Evolutionary conservation across 2,329 filamentous ascomycete species (phyloP), one percentile per base, ranked within the genome.

Genomic region (Curvularia lunata): DNA sequence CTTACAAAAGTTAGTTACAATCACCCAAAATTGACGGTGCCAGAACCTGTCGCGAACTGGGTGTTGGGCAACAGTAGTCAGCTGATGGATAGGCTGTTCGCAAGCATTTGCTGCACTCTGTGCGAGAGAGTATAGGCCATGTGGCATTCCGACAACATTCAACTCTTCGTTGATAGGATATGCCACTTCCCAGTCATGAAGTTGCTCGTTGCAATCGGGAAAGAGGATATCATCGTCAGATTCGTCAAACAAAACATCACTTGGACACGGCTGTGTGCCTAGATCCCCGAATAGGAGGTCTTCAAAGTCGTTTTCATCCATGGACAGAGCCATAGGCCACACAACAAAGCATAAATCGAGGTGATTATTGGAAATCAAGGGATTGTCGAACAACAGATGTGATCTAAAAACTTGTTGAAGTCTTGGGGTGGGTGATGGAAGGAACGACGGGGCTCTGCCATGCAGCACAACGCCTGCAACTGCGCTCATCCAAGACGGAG

Each of bases 221-320:
- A 71, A 66, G 8, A 73, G 61, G 18, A 75, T 63, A 1, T 73
- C 67, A 4, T 70, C 67, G 7, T 68, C 60, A 5, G 58, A 65
- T 0, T 53, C 50, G 40, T 71, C 51, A 10, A 63, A 52, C 45
- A 58, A 53, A 21, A 41, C 7, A 32, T 63, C 58, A 3, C 64
- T 63, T 7, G 62, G 23, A n/a, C 53, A 56, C 8, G 57, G 59
- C 21, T 71, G 68, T 1, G 67, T 66, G 12, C 58, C 59, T 25
- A 52, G 43, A 7, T 50, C 41, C 18, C 61, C 63, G 48, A 76
- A 74, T 5, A 78, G 67, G 52, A 75, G 69, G 40, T 75, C 71
- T 8, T 77, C 68, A 34, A 63, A 40, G 27, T 60, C 57, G n/a
- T 59, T 54, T 19, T 37, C 38, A 13, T 74, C 58, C 72, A 74